Evolutionary conservation across 1,284 basidiomycete genomes (phyloP).

Genomic region (Ceratobasidium sp.): DNA sequence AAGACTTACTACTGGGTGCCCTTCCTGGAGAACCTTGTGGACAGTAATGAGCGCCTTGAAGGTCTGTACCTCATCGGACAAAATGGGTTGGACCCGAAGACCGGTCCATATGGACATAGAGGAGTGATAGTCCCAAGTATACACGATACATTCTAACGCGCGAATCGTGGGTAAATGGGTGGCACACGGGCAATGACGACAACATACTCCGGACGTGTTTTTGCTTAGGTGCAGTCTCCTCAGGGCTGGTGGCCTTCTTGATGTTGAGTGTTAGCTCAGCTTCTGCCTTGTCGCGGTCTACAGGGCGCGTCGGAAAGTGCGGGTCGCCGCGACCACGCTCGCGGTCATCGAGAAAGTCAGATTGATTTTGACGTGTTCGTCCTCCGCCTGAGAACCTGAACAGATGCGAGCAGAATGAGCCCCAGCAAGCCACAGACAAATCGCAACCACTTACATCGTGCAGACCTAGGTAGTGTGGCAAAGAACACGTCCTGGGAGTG

Average conservation of each 20-base stretch:
- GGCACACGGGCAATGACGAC: background rate
- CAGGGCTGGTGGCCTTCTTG: constrained; percentile 94
- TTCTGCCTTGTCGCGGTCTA: constrained; percentile 96
- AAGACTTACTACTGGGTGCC: constrained; percentile 82
- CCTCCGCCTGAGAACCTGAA: constrained; percentile 38
- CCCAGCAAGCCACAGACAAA: background rate
- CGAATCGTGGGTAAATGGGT: background rate
- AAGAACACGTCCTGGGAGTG: background rate
- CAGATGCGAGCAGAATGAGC: background rate
- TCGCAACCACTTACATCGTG: background rate
- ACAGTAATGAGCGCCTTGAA: constrained; percentile 96
- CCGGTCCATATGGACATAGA: constrained; percentile 97
- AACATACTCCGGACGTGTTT: constrained; percentile 94
- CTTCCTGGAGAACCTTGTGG: constrained; percentile 95
- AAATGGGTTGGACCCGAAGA: constrained; percentile 89
- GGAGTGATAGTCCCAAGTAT: constrained; percentile 98
- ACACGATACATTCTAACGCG: constrained; percentile 87
- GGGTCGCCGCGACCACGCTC: constrained; percentile 63
- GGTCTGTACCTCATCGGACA: constrained; percentile 94
- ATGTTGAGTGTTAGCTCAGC: constrained; percentile 89
- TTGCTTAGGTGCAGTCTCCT: constrained; percentile 93
- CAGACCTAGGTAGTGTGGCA: background rate
- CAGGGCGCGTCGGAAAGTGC: constrained; percentile 92
- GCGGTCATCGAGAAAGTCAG: constrained; percentile 38
- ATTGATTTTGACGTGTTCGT: constrained; percentile 38